These are phyloP conservation scores for Tetrapyrgos nigripes DNA, from an alignment of 1,284 basidiomycete species.

Conservation along the genomic window DNA sequence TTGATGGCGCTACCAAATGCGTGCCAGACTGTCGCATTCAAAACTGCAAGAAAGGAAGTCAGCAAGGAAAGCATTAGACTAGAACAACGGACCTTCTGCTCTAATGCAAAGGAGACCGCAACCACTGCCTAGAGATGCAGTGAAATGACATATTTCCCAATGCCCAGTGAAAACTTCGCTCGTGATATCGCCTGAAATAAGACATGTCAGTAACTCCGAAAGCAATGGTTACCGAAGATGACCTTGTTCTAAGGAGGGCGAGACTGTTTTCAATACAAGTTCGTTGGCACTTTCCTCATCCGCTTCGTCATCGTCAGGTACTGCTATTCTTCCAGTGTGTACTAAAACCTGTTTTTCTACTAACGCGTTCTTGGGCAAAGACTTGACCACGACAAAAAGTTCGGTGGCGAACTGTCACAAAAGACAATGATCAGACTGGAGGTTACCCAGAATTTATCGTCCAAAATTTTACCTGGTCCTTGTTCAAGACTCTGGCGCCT, in stretches of 20 bases:
- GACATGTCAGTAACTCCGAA: background rate
- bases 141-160: constrained; percentile 43
- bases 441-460: background rate
- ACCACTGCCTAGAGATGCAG: background rate
- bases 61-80: background rate
- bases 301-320: constrained; percentile 26
- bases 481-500: constrained; percentile 44
- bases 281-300: constrained; percentile 45
- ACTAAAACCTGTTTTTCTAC: constrained; percentile 76
- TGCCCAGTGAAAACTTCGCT: constrained; percentile 34
- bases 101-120: constrained; percentile 11
- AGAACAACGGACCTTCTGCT: constrained; percentile 1
- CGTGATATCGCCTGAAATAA: constrained; percentile 25
- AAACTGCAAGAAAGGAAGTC: background rate
- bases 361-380: constrained; percentile 79
- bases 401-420: constrained; percentile 47
- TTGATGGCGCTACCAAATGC: constrained; percentile 1
- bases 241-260: constrained; percentile 51
- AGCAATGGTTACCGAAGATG: constrained; percentile 4
- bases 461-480: constrained; percentile 19
- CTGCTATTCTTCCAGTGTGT: constrained; percentile 63
- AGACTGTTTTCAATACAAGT: constrained; percentile 32
- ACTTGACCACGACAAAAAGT: constrained; percentile 71
- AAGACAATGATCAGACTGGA: background rate
- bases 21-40: background rate